These are phyloP conservation scores for Oxalis stricta DNA, from an alignment of 441 rosid species.

Conservation along the genomic window DNA sequence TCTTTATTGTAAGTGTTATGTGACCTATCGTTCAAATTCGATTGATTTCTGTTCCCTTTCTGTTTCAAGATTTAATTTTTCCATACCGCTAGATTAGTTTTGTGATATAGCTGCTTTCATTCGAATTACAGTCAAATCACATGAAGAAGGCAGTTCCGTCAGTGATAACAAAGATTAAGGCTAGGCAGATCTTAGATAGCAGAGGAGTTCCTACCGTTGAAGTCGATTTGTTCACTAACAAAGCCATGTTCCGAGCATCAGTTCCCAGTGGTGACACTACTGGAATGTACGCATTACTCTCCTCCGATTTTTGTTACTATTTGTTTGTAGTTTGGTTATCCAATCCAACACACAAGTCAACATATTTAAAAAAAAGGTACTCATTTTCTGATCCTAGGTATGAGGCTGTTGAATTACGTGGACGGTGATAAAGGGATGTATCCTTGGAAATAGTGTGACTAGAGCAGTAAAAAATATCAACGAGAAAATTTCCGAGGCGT, in stretches of 20 bases:
- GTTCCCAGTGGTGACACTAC: constrained; percentile 67
- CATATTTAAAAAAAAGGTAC: no score
- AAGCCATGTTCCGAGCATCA: constrained; percentile 85
- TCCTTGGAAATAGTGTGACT: constrained; percentile 77
- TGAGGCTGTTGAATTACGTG: constrained; percentile 88
- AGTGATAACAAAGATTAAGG: constrained; percentile 71
- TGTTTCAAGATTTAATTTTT: not conserved
- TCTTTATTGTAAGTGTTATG: constrained; percentile 90
- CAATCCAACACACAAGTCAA: no score
- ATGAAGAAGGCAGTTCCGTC: constrained; percentile 76
- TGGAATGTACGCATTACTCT: constrained; percentile 57
- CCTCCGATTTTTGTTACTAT: not conserved
- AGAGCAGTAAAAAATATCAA: constrained; percentile 89
- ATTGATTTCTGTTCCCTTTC: not conserved
- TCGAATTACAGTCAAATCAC: constrained; percentile 60
- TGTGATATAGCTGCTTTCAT: no score
- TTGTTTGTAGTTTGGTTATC: not conserved
- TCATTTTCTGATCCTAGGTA: constrained; percentile 33
- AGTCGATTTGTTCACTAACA: constrained; percentile 81
- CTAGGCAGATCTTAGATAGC: constrained; percentile 89
- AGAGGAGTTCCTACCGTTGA: constrained; percentile 92
- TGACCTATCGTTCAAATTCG: not conserved
- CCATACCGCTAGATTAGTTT: not conserved
- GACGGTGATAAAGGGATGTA: constrained; percentile 85
- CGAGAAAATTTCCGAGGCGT: constrained; percentile 71